These are phyloP conservation scores for Lyophyllum atratum DNA, from an alignment of 768 basidiomycete genomes.

Conservation along the genomic window DNA sequence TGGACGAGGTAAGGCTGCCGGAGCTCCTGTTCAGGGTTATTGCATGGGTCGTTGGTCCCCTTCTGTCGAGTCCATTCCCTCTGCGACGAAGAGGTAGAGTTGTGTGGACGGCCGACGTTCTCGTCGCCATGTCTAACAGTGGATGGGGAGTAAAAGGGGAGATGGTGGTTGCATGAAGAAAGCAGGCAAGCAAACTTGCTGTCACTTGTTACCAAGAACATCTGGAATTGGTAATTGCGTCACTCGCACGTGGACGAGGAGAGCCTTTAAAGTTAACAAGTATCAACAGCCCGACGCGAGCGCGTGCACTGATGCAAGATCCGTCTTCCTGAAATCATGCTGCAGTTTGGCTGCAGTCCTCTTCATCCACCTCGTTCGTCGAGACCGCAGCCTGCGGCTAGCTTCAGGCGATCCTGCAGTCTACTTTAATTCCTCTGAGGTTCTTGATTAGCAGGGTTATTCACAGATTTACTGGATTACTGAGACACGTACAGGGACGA, in stretches of 20 bases:
- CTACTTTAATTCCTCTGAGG: too few relatives aligned
- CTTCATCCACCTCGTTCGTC: too few relatives aligned
- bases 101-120: conserved; percentile 1
- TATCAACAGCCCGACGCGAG: not conserved
- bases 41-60: conserved; percentile 4
- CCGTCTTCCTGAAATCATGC: too few relatives aligned
- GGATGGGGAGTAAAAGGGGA: not conserved
- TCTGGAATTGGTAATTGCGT: not conserved
- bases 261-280: not conserved
- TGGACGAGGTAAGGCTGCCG: conserved; percentile 16
- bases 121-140: conserved; percentile 5
- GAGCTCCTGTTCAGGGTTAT: conserved; percentile 8
- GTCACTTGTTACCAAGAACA: not conserved
- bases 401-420: too few relatives aligned
- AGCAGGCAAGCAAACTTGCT: not conserved
- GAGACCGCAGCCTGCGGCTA: too few relatives aligned
- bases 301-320: not conserved
- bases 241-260: not conserved
- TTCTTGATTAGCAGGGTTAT: too few relatives aligned
- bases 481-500: too few relatives aligned
- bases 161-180: conserved; percentile 6
- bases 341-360: not conserved
- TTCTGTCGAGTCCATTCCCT: conserved; percentile 25
- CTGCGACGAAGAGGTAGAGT: conserved; percentile 24
- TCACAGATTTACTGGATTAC: too few relatives aligned